Evolutionary conservation across 768 basidiomycete genomes (phyloP).

Genomic region (Tubosaeta sp.): DNA sequence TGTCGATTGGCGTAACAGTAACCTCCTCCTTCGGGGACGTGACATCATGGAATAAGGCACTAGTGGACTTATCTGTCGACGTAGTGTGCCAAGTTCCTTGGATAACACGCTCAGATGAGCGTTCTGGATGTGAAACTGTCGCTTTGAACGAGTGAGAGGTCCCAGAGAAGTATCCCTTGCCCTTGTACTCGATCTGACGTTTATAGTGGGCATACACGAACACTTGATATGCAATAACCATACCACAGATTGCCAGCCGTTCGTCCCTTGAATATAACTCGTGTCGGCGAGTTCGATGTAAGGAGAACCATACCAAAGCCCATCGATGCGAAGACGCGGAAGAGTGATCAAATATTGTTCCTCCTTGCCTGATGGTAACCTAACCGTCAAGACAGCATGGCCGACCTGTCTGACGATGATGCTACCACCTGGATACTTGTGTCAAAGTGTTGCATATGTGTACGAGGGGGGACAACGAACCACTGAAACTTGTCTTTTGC

Average conservation of each 20-base stretch:
- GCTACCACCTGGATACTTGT: slow-evolving; percentile 45
- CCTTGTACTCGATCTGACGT: slow-evolving; percentile 83
- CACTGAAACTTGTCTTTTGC: slow-evolving; percentile 92
- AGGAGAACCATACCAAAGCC: slow-evolving; percentile 86
- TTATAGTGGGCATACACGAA: slow-evolving; percentile 33
- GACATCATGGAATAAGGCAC: slow-evolving; percentile 72
- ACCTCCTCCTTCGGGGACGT: slow-evolving; percentile 72
- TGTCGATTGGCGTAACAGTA: slow-evolving; percentile 51
- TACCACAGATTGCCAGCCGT: slow-evolving; percentile 55
- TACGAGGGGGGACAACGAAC: slow-evolving; percentile 34
- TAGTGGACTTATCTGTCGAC: slow-evolving; percentile 46
- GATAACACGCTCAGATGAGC: slow-evolving; percentile 44
- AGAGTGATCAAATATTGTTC: slow-evolving; percentile 89
- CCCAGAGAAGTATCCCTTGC: slow-evolving; percentile 92
- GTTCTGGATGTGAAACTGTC: slow-evolving; percentile 50
- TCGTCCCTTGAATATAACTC: slow-evolving; percentile 69
- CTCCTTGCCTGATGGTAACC: slow-evolving; percentile 47
- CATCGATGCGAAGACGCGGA: slow-evolving; percentile 88
- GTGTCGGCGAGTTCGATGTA: slow-evolving; percentile 89
- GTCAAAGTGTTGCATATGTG: slow-evolving; percentile 1
- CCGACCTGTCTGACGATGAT: slow-evolving; percentile 94
- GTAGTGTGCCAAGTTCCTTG: slow-evolving; percentile 82
- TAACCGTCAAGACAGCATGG: slow-evolving; percentile 78
- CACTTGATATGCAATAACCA: slow-evolving; percentile 6
- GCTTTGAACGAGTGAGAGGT: slow-evolving; percentile 94